phyloP scores from a whole-genome alignment of 768 basidiomycete genomes.

The Leccinum sublutescens region DNA sequence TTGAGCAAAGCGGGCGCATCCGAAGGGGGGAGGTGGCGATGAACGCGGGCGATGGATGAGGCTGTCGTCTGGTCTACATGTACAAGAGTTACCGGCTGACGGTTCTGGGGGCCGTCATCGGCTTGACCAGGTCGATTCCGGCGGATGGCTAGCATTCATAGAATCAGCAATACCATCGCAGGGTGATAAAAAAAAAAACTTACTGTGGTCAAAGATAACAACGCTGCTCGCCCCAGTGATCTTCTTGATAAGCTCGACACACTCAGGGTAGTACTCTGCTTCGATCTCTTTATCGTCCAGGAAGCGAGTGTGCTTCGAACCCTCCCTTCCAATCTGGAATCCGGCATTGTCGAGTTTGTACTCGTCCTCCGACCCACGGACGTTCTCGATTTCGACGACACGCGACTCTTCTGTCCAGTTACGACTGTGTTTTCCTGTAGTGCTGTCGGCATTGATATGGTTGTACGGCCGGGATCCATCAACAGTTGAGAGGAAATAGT shows the following conservation, averaged over 20 bases:
- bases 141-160: slow-evolving; percentile 37
- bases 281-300: slow-evolving; percentile 35
- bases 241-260: slow-evolving; percentile 36
- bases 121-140: slow-evolving; percentile 37
- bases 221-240: slow-evolving; percentile 38
- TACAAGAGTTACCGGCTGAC: slow-evolving; percentile 41
- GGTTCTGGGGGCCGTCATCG: slow-evolving; percentile 38
- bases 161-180: background rate
- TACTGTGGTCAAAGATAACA: slow-evolving; percentile 44
- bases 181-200: background rate
- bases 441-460: slow-evolving; percentile 18
- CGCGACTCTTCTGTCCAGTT: slow-evolving; percentile 24
- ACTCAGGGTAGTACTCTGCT: slow-evolving; percentile 41
- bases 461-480: slow-evolving; percentile 20
- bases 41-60: slow-evolving; percentile 40
- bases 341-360: slow-evolving; percentile 35
- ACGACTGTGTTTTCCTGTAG: slow-evolving; percentile 7
- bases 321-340: slow-evolving; percentile 33
- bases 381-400: slow-evolving; percentile 29
- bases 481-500: slow-evolving; percentile 16
- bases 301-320: slow-evolving; percentile 32
- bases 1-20: slow-evolving; percentile 41
- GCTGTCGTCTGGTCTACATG: slow-evolving; percentile 47
- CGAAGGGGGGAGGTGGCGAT: slow-evolving; percentile 40
- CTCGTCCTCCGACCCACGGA: slow-evolving; percentile 34